Evolutionary conservation across 805 yeast species (phyloP).

Genomic region (Candida endomychidarum): DNA sequence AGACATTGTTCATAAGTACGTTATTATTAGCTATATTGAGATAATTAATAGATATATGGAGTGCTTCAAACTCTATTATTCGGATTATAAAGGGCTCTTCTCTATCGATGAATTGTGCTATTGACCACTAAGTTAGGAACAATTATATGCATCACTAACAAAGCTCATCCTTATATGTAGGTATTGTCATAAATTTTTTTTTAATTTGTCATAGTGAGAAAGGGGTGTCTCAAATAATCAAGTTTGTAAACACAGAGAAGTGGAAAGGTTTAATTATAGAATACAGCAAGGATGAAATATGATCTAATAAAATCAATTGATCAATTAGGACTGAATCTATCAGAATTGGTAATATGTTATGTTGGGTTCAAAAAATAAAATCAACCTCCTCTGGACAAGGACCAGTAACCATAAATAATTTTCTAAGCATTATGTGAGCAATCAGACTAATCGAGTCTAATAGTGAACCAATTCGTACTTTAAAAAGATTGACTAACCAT

Average conservation of each 20-base stretch:
- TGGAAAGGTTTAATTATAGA: neutral
- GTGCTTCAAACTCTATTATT: no score
- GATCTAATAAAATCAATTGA: neutral
- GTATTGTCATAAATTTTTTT: no score
- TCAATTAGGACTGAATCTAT: neutral
- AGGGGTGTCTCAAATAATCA: neutral
- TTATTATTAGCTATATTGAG: no score
- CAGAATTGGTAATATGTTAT: neutral
- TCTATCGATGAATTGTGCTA: neutral
- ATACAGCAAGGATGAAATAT: slow-evolving; percentile 1
- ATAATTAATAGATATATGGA: no score
- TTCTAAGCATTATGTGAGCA: slow-evolving; percentile 1
- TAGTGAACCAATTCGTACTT: neutral
- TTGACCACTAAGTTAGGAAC: neutral
- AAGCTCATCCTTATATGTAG: neutral
- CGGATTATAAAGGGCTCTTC: neutral
- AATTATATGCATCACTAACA: neutral
- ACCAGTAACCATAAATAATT: neutral
- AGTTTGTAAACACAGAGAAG: slow-evolving; percentile 2
- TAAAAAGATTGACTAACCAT: no score
- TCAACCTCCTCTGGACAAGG: no score
- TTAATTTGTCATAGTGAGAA: no score
- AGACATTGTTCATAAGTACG: no score
- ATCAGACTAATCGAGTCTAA: neutral
- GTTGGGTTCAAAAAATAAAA: neutral